Percentiles rank a stretch among this genome's conserved stretches.
phyloP scores from a whole-genome alignment of 768 basidiomycete species.

The Naganishia randhawae region DNA sequence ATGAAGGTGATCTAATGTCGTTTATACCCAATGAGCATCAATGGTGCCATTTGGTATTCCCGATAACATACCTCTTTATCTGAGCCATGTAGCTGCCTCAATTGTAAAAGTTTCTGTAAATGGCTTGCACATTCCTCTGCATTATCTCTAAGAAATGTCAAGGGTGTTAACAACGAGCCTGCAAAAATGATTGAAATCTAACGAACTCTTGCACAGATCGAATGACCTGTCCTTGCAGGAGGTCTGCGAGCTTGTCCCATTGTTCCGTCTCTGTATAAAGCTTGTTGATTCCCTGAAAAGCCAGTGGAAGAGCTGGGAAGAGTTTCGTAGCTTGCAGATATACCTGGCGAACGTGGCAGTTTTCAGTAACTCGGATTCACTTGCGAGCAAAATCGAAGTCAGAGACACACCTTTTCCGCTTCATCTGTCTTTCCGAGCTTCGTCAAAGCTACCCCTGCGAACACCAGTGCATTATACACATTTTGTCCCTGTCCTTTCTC shows the following conservation, averaged over 20 bases:
- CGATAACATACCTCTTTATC: constrained; percentile 60
- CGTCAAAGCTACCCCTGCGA: constrained; percentile 72
- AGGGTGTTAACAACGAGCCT: not conserved
- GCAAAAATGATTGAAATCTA: constrained; percentile 32
- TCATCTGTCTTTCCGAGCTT: constrained; percentile 67
- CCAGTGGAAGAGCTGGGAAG: constrained; percentile 68
- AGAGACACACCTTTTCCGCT: constrained; percentile 73
- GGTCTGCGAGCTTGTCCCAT: constrained; percentile 33
- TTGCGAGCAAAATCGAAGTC: not conserved
- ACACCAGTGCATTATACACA: constrained; percentile 80
- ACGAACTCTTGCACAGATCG: constrained; percentile 61
- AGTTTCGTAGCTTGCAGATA: constrained; percentile 68
- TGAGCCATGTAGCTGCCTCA: constrained; percentile 62
- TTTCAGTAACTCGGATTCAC: no score
- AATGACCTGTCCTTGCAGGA: constrained; percentile 59
- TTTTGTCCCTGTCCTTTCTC: constrained; percentile 62
- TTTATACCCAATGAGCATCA: not conserved
- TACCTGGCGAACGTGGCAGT: no score
- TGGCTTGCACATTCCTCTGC: constrained; percentile 72
- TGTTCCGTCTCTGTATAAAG: constrained; percentile 41
- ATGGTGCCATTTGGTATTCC: no score
- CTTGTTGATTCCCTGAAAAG: constrained; percentile 53
- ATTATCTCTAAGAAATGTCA: constrained; percentile 52
- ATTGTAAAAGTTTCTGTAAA: constrained; percentile 69
- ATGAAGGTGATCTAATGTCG: constrained; percentile 53